Base-by-base conservation (phyloP, 2,329 filamentous ascomycete species). In the Colletotrichum tropicale region DNA sequence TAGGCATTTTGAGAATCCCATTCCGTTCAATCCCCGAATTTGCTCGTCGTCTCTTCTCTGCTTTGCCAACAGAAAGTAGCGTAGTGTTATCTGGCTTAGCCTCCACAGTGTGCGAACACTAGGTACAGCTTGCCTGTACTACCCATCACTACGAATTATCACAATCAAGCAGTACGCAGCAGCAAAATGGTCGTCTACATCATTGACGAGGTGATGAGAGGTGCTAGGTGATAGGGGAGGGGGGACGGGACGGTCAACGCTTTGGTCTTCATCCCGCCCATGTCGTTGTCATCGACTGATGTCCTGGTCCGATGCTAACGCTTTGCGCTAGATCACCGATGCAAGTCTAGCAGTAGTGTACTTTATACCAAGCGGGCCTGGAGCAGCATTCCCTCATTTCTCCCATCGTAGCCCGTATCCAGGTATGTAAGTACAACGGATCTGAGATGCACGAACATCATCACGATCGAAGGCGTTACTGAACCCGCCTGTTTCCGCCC, bases 1-100 rank as follows among this genome's bases (percentile, higher is more conserved):
- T 74, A 30, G 43, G 58, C 58, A 60, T 74, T 74, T 15, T 65
- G 26, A 48, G 32, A 74, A 74, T 70, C 71, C 71, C 71, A 74
- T 74, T 26, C 34, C 12, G 26, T 43, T 48, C 32, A 30, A 18
- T 43, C n/a, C 28, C 43, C 66, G 60, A 70, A 65, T 60, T 74
- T 34, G 28, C n/a, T 12, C 24, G 21, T 21, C 60, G 28, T n/a
- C 28, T 30, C 28, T 26, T 34, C 21, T 24, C 8, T 26, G 26
- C n/a, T 32, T 21, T 24, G 9, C 38, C 16, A 43, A 43, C 18
- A 43, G 5, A 3, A 43, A n/a, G 38, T n/a, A 34, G 32, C 18
- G 18, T 18, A 43, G 38, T 18, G 38, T 43, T 43, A n/a, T n/a
- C 18, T n/a, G 18, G 18, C 16, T 48, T 12, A 21, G 18, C 43